These are phyloP conservation scores for Termitomyces sp. DNA, from an alignment of 768 basidiomycete genomes.

Conservation along the genomic window DNA sequence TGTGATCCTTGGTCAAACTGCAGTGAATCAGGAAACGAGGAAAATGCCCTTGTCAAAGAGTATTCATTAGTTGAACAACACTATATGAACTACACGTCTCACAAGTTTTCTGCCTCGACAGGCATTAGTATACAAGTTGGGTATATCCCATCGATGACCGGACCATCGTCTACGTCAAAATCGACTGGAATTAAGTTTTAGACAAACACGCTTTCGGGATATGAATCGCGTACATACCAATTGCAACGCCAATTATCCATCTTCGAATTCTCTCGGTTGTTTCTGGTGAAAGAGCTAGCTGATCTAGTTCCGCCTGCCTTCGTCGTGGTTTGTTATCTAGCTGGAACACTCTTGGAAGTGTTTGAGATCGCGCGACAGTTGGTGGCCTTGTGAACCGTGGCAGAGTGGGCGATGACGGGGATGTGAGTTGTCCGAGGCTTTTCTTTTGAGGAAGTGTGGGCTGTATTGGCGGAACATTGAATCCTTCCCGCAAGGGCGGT, in stretches of 20 bases:
- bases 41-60: conserved; percentile 67
- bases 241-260: conserved; percentile 65
- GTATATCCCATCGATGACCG: conserved; percentile 66
- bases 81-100: conserved; percentile 20
- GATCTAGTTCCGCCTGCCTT: conserved; percentile 29
- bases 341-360: conserved; percentile 36
- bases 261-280: conserved; percentile 46
- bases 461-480: conserved; percentile 11
- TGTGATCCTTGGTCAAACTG: conserved; percentile 83
- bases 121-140: conserved; percentile 62
- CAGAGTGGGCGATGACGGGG: conserved; percentile 20
- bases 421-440: conserved; percentile 17
- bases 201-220: not conserved
- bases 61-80: conserved; percentile 4
- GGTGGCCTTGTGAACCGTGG: conserved; percentile 13
- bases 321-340: conserved; percentile 23
- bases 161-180: conserved; percentile 87
- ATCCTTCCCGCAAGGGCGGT: conserved; percentile 11
- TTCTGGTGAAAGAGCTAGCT: conserved; percentile 42
- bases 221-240: conserved; percentile 39
- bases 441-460: conserved; percentile 15
- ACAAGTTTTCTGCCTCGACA: conserved; percentile 82
- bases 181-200: conserved; percentile 45
- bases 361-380: conserved; percentile 38
- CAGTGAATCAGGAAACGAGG: conserved; percentile 85